Evolutionary conservation across 768 basidiomycete genomes (phyloP), one percentile per base, ranked within the genome.

Genomic region (Lactarius pseudohatsudake): DNA sequence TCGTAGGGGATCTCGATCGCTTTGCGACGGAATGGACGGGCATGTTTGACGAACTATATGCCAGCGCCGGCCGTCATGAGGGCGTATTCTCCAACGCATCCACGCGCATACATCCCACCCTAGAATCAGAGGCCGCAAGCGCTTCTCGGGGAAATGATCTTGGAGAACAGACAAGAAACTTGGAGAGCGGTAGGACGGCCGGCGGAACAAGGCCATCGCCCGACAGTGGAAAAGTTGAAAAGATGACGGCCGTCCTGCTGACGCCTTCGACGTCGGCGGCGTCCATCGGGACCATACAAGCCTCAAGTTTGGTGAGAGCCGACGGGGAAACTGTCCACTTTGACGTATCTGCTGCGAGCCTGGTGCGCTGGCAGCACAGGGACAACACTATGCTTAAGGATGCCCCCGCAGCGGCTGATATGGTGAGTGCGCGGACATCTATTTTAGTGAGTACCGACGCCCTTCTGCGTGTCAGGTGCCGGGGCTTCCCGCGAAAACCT

Each of bases 21-120:
- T 67, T 69, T 10, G 61, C 65, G 26, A 55, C 53, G 40, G 68
- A 67, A 15, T 69, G 67, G 67, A 43, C 60, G 28, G 55, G 30
- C 15, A 66, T 69, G 65, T 69, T 66, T 16, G 61, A 69, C 22
- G 60, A 66, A 6, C 16, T 67, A 30, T 59, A 53, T 28, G 30
- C 18, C 3, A 2, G 28, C 13, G n/a, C 26, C 10, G 20, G 32
- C 11, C 10, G 32, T 30, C 50, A 22, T 30, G 66, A 28, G 32
- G 40, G 30, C 32, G 28, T 15, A 47, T 9, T 28, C 34, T 4
- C 62, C 7, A 36, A 55, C 11, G 13, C 18, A 2, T n/a, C 38
- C 5, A 45, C 41, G 50, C 57, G 40, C 61, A 58, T 57, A 30
- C 45, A 41, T 20, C 45, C 43, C 10, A 20, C n/a, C n/a, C 15